Evolutionary conservation across 345 rosid genomes (phyloP), one percentile per base, ranked within the genome.

Genomic region (Firmiana major): DNA sequence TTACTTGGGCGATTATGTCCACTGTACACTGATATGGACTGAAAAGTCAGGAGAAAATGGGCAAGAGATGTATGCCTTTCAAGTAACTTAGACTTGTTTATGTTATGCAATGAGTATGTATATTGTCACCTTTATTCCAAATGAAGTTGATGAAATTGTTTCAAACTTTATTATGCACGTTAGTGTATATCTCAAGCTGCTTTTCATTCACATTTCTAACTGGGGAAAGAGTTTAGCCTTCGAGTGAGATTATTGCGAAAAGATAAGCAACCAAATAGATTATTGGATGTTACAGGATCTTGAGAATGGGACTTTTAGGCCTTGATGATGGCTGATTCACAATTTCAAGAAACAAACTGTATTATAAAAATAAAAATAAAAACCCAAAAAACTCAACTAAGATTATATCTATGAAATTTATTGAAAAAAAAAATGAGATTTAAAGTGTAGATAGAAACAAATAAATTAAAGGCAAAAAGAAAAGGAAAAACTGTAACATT

Each of bases 11-110:
- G n/a, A n/a, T n/a, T n/a, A n/a, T n/a, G n/a, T n/a, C n/a, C n/a
- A n/a, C n/a, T n/a, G n/a, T n/a, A n/a, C n/a, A n/a, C 68, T 9
- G 86, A 81, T 64, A 87, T 53, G 26, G 80, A 67, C 86, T 83
- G 81, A 66, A 64, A 79, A 55, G 36, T 42, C 75, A 28, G 17
- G 49, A 70, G 75, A 60, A 38, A 28, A 4, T 69, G 67, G 43
- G 58, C 38, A 45, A 76, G 34, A 70, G 13, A 79, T 65, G 65
- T 22, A 28, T 24, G 48, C 34, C 1, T 53, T 4, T 11, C 21
- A 55, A 55, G 60, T 46, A 78, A 63, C 42, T 40, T 46, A 43
- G 15, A 42, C 19, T 69, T 38, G 17, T 34, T 45, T 12, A 16
- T 24, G 21, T 31, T 19, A 24, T 24, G 21, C n/a, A 9, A 17